Conservation (phyloP, 2,329 filamentous ascomycete species). For the Diplodia seriata region DNA sequence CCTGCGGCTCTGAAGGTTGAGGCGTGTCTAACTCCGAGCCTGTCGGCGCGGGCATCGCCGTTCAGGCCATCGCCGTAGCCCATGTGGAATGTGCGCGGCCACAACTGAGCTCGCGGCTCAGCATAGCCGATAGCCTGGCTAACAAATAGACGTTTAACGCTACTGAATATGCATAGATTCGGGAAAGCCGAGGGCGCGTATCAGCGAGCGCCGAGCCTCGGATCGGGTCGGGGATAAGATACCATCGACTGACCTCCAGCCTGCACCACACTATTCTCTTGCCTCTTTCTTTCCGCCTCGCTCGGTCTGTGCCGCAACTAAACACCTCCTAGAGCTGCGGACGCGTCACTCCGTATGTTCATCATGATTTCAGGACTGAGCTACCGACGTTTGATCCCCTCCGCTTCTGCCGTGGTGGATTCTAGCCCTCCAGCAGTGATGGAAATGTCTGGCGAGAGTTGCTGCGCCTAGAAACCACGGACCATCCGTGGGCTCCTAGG, state of each 20-base stretch:
- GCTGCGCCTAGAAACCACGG: background rate
- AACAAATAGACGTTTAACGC: background rate
- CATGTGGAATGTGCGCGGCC: too few species aligned
- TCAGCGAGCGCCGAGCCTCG: background rate
- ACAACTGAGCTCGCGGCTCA: too few species aligned
- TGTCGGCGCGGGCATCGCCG: background rate
- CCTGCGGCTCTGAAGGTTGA: background rate
- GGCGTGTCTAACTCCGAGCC: background rate
- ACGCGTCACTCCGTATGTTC: slow-evolving; percentile 3
- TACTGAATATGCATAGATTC: too few species aligned
- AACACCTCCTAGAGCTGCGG: background rate
- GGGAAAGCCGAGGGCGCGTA: background rate
- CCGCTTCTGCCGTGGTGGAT: background rate
- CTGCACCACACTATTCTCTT: background rate
- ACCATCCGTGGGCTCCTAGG: background rate
- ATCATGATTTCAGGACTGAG: background rate
- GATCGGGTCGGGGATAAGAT: background rate
- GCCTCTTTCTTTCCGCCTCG: background rate
- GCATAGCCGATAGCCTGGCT: too few species aligned
- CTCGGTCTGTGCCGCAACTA: background rate
- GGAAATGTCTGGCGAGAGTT: background rate
- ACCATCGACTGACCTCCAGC: background rate
- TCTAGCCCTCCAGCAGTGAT: background rate
- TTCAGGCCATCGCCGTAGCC: too few species aligned
- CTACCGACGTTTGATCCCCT: background rate